These are phyloP conservation scores for Wickerhamiella alocasiicola DNA, from an alignment of 805 yeast species.

Conservation along the genomic window DNA sequence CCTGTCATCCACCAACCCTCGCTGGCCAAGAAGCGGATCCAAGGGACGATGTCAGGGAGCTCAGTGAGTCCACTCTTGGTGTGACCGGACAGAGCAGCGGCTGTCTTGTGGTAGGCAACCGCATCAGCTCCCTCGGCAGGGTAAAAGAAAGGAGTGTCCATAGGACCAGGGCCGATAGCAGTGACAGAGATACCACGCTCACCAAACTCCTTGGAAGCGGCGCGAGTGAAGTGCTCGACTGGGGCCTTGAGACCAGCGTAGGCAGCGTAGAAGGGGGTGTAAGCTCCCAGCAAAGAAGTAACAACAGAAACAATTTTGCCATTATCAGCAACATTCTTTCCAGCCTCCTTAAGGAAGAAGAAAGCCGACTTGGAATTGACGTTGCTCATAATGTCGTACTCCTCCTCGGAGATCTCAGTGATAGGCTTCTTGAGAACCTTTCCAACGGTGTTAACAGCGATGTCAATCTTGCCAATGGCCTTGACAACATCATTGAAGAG, in stretches of 20 bases:
- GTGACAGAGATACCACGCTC: constrained; percentile 56
- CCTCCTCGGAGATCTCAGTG: constrained; percentile 39
- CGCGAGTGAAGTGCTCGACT: constrained; percentile 53
- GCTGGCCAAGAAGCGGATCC: constrained; percentile 44
- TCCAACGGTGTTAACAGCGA: constrained; percentile 59
- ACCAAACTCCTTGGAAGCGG: constrained; percentile 66
- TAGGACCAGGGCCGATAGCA: constrained; percentile 66
- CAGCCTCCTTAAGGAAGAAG: constrained; percentile 47
- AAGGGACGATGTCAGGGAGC: constrained; percentile 50
- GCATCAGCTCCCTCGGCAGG: constrained; percentile 44
- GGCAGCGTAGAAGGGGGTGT: constrained; percentile 47
- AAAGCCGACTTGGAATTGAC: constrained; percentile 50
- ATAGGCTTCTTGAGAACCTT: constrained; percentile 52
- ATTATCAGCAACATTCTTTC: constrained; percentile 35
- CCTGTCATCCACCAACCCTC: constrained; percentile 64
- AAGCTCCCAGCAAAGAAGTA: constrained; percentile 56
- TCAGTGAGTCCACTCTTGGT: constrained; percentile 42
- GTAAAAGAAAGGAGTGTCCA: constrained; percentile 56
- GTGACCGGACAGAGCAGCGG: constrained; percentile 22
- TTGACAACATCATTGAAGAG: constrained; percentile 37
- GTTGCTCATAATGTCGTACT: constrained; percentile 41
- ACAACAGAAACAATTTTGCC: constrained; percentile 48
- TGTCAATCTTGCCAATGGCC: constrained; percentile 40
- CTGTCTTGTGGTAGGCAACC: constrained; percentile 44
- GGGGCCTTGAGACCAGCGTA: constrained; percentile 72